Conservation (phyloP, 805 yeast species). For the Nakazawaea pomicola region DNA sequence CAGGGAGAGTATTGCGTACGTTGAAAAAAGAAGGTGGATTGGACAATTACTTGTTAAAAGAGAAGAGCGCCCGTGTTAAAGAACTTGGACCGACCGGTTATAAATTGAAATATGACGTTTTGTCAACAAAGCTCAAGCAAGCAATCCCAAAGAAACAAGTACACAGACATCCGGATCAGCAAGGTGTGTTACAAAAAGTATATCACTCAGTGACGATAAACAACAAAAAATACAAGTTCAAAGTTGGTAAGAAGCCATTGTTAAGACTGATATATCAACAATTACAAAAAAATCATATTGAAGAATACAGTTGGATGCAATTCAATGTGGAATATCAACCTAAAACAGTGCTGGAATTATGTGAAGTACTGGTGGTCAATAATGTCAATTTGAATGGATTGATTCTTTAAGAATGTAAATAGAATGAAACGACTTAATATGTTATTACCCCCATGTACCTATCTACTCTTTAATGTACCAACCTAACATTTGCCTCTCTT, state of each 20-base stretch:
- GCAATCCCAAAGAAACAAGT: constrained; percentile 34
- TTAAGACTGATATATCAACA: constrained; percentile 48
- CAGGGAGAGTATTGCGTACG: constrained; percentile 79
- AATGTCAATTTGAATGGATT: constrained; percentile 29
- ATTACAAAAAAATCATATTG: constrained; percentile 38
- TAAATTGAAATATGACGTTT: constrained; percentile 75
- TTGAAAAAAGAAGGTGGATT: constrained; percentile 93
- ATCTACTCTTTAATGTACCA: no score
- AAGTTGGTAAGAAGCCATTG: constrained; percentile 62
- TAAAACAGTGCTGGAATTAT: constrained; percentile 41
- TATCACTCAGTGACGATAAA: constrained; percentile 41
- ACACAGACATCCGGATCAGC: constrained; percentile 26
- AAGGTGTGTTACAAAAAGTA: constrained; percentile 32
- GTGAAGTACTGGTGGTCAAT: constrained; percentile 42
- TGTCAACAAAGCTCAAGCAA: constrained; percentile 35
- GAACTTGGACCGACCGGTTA: constrained; percentile 92
- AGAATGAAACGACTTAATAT: neutral
- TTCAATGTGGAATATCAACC: constrained; percentile 43
- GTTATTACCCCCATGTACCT: neutral
- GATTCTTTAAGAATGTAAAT: constrained; percentile 7
- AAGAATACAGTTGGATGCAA: constrained; percentile 37
- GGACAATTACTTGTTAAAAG: constrained; percentile 83
- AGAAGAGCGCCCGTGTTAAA: constrained; percentile 83
- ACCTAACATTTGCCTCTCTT: no score
- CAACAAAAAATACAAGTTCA: constrained; percentile 42